phyloP scores from a whole-genome alignment of 371 early-diverging fungal genomes.

The Mucor velutinosus region DNA sequence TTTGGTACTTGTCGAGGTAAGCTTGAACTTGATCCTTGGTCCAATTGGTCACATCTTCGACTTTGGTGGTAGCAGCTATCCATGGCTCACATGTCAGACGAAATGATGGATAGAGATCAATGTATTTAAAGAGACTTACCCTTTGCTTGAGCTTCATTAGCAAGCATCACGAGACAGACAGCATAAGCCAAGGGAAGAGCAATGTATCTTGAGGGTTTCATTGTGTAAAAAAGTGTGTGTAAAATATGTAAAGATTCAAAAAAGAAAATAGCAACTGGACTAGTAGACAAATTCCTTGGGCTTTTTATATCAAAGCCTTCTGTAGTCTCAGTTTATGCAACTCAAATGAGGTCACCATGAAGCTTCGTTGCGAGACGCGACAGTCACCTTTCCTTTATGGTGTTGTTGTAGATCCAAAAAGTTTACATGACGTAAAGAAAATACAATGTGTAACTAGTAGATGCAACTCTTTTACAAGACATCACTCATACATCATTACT shows the following conservation, averaged over 20 bases:
- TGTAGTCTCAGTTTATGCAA: slow-evolving; percentile 13
- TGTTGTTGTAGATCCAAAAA: slow-evolving; percentile 3
- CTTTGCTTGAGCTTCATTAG: slow-evolving; percentile 23
- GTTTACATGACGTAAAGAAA: slow-evolving; percentile 3
- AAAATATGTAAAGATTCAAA: background rate
- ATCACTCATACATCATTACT: slow-evolving; percentile 6
- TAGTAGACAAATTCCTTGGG: background rate
- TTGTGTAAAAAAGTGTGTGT: background rate
- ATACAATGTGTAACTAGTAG: background rate
- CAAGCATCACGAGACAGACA: slow-evolving; percentile 18
- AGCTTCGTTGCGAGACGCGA: slow-evolving; percentile 1
- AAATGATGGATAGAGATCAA: background rate
- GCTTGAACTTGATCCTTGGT: slow-evolving; percentile 28
- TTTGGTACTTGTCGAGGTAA: slow-evolving; percentile 36
- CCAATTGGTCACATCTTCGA: slow-evolving; percentile 30
- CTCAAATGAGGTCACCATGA: slow-evolving; percentile 26
- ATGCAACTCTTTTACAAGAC: slow-evolving; percentile 4
- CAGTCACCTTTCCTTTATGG: slow-evolving; percentile 7
- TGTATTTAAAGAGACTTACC: slow-evolving; percentile 6
- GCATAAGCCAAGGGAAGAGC: slow-evolving; percentile 17
- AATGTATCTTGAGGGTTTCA: slow-evolving; percentile 15
- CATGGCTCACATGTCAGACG: background rate
- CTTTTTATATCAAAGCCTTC: background rate
- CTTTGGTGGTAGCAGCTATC: background rate
- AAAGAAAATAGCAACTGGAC: background rate